Conservation (phyloP, 371 early-diverging fungal genomes). For the Globomyces sp. region DNA sequence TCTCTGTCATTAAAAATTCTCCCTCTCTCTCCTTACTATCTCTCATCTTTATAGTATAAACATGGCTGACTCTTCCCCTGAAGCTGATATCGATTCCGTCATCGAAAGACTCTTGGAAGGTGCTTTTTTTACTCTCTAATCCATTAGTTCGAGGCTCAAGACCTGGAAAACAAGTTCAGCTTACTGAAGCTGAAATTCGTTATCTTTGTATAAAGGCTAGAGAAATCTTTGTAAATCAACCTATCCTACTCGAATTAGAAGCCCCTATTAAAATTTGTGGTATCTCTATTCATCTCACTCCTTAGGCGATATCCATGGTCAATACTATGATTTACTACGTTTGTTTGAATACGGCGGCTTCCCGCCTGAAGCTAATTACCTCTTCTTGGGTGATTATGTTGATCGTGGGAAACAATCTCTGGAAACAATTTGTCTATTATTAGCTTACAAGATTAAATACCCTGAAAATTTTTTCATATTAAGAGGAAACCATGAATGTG, state of each 20-base stretch:
- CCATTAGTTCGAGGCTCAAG: conserved; percentile 84
- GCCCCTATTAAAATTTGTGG: conserved; percentile 96
- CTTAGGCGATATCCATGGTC: conserved; percentile 73
- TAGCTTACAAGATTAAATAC: conserved; percentile 94
- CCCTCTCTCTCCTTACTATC: not conserved
- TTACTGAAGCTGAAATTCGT: conserved; percentile 71
- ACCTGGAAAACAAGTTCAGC: conserved; percentile 80
- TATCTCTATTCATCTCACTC: conserved; percentile 23
- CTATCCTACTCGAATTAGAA: conserved; percentile 87
- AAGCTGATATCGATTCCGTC: conserved; percentile 81
- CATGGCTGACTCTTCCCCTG: conserved; percentile 36
- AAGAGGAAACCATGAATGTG: conserved; percentile 95
- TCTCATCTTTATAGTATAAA: conserved; percentile 6
- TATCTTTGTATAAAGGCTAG: conserved; percentile 75
- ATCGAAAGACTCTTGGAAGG: conserved; percentile 91
- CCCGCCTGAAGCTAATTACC: conserved; percentile 87
- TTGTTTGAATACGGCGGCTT: conserved; percentile 92
- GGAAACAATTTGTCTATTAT: conserved; percentile 66
- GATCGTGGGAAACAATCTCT: conserved; percentile 92
- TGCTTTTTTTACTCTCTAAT: conserved; percentile 33
- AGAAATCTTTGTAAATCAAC: conserved; percentile 90
- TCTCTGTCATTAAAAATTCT: too few species aligned
- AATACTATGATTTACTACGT: conserved; percentile 92
- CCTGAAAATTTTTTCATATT: conserved; percentile 97
- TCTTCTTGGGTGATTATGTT: conserved; percentile 96